Evolutionary conservation across 1,284 basidiomycete species (phyloP).

Genomic region (Stereum hirsutum): DNA sequence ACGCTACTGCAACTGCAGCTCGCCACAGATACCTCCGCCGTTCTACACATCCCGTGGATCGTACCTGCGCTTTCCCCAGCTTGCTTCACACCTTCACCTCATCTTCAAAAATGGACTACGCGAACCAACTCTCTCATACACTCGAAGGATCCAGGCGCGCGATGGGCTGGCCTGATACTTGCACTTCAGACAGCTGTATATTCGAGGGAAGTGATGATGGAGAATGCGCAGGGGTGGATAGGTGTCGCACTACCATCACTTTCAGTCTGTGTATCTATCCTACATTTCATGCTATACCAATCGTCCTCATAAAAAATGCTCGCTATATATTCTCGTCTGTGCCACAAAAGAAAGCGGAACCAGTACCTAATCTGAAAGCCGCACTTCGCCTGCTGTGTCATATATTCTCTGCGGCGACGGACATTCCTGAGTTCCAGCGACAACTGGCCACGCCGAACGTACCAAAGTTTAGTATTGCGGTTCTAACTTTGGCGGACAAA

Average conservation of each 20-base stretch:
- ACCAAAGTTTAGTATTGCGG: constrained; percentile 53
- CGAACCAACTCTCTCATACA: constrained; percentile 64
- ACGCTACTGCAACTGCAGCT: constrained; percentile 62
- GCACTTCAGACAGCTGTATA: constrained; percentile 53
- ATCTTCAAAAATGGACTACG: constrained; percentile 63
- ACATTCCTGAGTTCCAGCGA: constrained; percentile 66
- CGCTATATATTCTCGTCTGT: no score
- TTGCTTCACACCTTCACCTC: constrained; percentile 46
- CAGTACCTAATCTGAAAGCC: constrained; percentile 44
- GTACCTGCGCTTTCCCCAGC: constrained; percentile 41
- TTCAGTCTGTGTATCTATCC: constrained; percentile 40
- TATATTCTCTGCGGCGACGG: constrained; percentile 48
- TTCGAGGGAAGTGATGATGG: constrained; percentile 52
- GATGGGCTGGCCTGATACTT: constrained; percentile 70
- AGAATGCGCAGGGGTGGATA: constrained; percentile 65
- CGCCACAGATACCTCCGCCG: constrained; percentile 52
- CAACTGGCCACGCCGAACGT: constrained; percentile 64
- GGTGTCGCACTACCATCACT: constrained; percentile 52
- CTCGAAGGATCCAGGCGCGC: constrained; percentile 59
- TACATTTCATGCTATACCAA: constrained; percentile 12
- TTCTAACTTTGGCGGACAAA: constrained; percentile 48
- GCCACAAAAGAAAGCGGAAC: constrained; percentile 60
- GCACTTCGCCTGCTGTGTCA: constrained; percentile 49
- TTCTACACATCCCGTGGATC: constrained; percentile 47
- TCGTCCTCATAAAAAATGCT: constrained; percentile 15